These are phyloP conservation scores for Fusarium humuli DNA, from an alignment of 2,329 filamentous ascomycete genomes.

Conservation along the genomic window DNA sequence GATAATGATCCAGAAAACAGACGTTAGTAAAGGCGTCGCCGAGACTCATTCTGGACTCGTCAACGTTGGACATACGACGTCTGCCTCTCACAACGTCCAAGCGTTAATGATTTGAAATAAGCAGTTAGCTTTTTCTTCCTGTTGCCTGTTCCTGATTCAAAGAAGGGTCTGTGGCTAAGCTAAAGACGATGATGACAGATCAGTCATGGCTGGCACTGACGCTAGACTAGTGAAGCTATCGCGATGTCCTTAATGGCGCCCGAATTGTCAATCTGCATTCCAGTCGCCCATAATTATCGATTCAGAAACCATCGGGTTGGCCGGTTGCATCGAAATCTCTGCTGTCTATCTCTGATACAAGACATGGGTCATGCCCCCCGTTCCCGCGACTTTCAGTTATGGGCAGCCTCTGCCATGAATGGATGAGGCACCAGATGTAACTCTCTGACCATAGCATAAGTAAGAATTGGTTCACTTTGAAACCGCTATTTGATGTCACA, in stretches of 20 bases:
- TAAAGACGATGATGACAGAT: not conserved
- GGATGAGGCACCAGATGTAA: not conserved
- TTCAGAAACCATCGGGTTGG: not conserved
- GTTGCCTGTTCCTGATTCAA: not conserved
- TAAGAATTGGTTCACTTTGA: not conserved
- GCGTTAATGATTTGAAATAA: slow-evolving; percentile 29
- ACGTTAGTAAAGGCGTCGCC: slow-evolving; percentile 25
- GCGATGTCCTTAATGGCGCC: slow-evolving; percentile 22
- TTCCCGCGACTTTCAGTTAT: not conserved
- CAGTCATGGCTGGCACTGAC: not conserved
- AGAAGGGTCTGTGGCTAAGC: not conserved
- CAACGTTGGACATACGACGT: slow-evolving; percentile 1
- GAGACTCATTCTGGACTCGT: slow-evolving; percentile 18
- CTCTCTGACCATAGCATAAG: not conserved
- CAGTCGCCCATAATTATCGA: slow-evolving; percentile 11
- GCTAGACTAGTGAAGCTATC: slow-evolving; percentile 31
- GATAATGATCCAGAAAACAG: slow-evolving; percentile 14
- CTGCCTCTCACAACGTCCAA: slow-evolving; percentile 2
- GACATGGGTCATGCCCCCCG: slow-evolving; percentile 15
- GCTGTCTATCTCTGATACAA: slow-evolving; percentile 13
- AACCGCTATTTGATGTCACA: not conserved
- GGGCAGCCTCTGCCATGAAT: not conserved
- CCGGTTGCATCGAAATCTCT: slow-evolving; percentile 17
- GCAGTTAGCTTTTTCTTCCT: not conserved
- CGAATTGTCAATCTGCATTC: slow-evolving; percentile 21